Percentiles rank a stretch among this genome's conserved stretches.
phyloP scores from a whole-genome alignment of 495 filamentous ascomycete species.

The Neurospora terricola region DNA sequence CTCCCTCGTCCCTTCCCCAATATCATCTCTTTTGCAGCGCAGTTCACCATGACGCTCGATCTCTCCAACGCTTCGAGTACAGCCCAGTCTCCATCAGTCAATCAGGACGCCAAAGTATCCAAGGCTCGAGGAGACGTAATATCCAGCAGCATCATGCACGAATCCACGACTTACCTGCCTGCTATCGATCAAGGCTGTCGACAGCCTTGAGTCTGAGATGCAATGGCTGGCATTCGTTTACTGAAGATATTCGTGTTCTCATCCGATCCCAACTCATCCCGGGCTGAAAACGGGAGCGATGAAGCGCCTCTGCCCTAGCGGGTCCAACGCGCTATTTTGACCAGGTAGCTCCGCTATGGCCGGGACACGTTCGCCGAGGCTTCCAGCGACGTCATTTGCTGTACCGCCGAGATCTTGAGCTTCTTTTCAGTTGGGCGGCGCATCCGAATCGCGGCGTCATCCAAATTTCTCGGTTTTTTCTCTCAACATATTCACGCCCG shows the following conservation, averaged over 20 bases:
- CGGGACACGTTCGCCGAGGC: background rate
- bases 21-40: background rate
- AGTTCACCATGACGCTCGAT: background rate
- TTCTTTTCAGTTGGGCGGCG: background rate
- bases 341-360: background rate
- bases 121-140: background rate
- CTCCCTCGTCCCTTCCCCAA: background rate
- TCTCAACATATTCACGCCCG: background rate
- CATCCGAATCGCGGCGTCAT: background rate
- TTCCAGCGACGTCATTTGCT: background rate
- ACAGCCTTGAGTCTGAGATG: background rate
- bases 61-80: background rate
- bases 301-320: background rate
- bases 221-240: background rate
- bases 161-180: background rate
- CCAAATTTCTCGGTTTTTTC: background rate
- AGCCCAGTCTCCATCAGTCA: background rate
- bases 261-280: background rate
- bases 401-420: background rate
- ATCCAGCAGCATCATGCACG: background rate
- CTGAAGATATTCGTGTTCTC: background rate
- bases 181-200: background rate
- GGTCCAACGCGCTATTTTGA: background rate
- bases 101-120: background rate
- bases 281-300: background rate